Base-by-base conservation (phyloP, 2,329 filamentous ascomycete genomes). In the Hypoxylon sp. region DNA sequence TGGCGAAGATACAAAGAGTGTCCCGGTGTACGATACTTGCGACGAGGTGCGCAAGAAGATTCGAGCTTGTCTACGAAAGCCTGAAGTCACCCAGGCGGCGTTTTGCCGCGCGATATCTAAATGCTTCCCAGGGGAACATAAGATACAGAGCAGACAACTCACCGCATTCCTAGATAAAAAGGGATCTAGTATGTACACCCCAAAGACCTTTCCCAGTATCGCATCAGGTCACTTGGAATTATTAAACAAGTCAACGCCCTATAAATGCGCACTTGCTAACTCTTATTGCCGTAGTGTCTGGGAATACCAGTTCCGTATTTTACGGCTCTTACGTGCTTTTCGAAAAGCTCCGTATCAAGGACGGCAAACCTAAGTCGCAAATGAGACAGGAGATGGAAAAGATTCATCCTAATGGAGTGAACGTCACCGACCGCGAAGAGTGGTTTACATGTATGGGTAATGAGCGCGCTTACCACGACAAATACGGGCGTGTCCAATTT, bases 31-130 rank as follows among this genome's bases (percentile, higher is more conserved):
- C 61, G 81, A 85, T 55, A 80, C 77, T 4, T 85, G 81, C 67
- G 77, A 84, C 57, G 79, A 80, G 40, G 64, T 85, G 9, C 77
- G 82, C 35, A 75, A 72, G 63, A 84, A 85, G 70, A 83, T 85
- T 60, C 72, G 72, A 17, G 73, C 74, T 1, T 69, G 79, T 51
- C 69, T 85, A 7, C 63, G 67, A n/a, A 69, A 75, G 27, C 62
- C 63, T 27, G 70, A 75, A 0, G 69, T 82, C 40, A 82, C 77
- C 0, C 75, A 81, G 61, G 77, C 81, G 0, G 71, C 69, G 7
- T 80, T 86, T 62, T 69, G 75, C 17, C 75, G 79, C 25, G 72
- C 77, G 32, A 69, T 83, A 16, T 70, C 71, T 21, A 75, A 73
- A 32, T 71, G 73, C 12, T 75, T 73, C 42, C 55, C 66, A 3